Base-by-base conservation (phyloP, 2,329 filamentous ascomycete species). In the Penicillium sp. region DNA sequence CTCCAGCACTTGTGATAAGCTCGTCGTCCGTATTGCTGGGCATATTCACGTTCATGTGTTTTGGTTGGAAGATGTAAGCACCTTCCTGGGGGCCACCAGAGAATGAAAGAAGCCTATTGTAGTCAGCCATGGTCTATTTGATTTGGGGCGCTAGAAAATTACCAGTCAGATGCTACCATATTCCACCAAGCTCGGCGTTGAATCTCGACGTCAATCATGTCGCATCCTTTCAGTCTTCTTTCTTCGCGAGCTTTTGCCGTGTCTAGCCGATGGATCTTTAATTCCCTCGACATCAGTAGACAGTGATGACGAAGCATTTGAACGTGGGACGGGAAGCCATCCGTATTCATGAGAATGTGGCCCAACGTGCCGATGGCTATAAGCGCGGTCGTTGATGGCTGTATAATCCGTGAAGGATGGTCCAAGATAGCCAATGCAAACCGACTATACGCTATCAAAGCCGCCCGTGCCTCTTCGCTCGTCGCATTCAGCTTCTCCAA, bases 151-250 rank as follows among this genome's bases (percentile, higher is more conserved):
- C 27, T 11, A 13, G 23, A 9, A 2, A 25, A 19, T 35, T 57
- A 69, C 66, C 64, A 67, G 50, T 68, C 66, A n/a, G 64, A 62
- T 21, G 65, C 60, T 5, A 67, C 60, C 63, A 67, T 63, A 16
- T 56, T 50, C 66, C 67, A 69, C 66, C 67, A 69, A 10, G 61
- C 33, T 1, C 66, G 62, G 43, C 66, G 59, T 16, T 64, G 59
- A 9, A 68, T 57, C 46, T 69, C 67, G 25, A 67, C 16, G 11
- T 69, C 62, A 6, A 68, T 59, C 39, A 59, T 46, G 27, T 64
- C 31, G 25, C 50, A 67, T 19, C 63, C 62, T 3, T 64, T 64
- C 0, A 59, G 2, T 14, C 50, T 51, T 25, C 59, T 25, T 31
- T 60, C 62, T 42, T 63, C 55, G 16, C 50, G 47, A 42, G 53